Conservation (phyloP, 768 basidiomycete genomes). For the Suillus occidentalis region DNA sequence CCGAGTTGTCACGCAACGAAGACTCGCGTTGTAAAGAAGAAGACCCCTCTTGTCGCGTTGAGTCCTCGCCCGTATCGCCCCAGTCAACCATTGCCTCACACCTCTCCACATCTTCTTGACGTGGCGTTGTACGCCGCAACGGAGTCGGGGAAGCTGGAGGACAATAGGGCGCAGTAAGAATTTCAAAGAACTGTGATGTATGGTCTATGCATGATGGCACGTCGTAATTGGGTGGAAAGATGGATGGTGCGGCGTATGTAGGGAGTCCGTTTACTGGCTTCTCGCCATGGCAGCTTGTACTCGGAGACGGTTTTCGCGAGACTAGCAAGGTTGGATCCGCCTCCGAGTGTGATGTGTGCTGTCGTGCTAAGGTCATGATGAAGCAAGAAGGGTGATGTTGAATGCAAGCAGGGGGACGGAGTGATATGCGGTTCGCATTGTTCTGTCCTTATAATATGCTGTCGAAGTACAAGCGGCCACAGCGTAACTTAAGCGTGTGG, state of each 20-base stretch:
- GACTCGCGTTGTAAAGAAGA: neutral
- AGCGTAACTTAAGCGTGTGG: neutral
- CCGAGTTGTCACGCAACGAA: conserved; percentile 15
- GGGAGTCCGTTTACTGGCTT: conserved; percentile 8
- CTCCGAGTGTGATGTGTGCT: neutral
- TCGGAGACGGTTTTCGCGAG: conserved; percentile 3
- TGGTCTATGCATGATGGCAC: conserved; percentile 22
- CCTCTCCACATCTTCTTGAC: conserved; percentile 19
- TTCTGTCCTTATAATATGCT: conserved; percentile 9
- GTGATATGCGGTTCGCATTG: conserved; percentile 1
- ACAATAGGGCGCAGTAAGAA: conserved; percentile 27
- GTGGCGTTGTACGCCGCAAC: conserved; percentile 17
- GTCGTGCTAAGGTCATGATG: conserved; percentile 2
- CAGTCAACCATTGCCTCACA: conserved; percentile 32
- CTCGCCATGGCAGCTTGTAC: neutral
- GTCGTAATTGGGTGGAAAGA: conserved; percentile 10
- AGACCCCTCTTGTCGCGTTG: neutral
- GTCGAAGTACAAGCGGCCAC: conserved; percentile 5
- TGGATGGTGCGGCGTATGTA: conserved; percentile 12
- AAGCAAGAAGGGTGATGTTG: neutral
- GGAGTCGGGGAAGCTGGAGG: conserved; percentile 7
- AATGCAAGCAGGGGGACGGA: neutral
- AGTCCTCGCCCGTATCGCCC: conserved; percentile 12
- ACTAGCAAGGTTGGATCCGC: neutral
- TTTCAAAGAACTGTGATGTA: conserved; percentile 30